These are phyloP conservation scores for Kwoniella mangroviensis DNA, from an alignment of 768 basidiomycete genomes.

Conservation along the genomic window DNA sequence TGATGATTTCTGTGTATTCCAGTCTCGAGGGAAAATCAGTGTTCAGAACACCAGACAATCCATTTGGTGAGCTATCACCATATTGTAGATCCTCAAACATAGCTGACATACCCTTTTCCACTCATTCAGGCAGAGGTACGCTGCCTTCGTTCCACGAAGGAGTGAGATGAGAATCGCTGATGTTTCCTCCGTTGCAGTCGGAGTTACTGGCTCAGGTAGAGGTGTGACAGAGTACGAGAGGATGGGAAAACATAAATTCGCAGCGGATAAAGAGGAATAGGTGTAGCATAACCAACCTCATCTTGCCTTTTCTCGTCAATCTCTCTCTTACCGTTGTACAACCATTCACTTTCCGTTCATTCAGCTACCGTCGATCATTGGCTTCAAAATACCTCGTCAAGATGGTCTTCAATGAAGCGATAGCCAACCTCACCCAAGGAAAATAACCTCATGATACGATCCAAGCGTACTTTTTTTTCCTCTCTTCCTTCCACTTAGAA, in stretches of 20 bases:
- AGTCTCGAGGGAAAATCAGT: constrained; percentile 57
- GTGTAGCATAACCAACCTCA: background rate
- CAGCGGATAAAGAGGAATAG: constrained; percentile 37
- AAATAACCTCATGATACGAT: too few species aligned
- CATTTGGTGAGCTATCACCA: constrained; percentile 40
- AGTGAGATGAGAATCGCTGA: constrained; percentile 5
- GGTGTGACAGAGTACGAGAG: constrained; percentile 55
- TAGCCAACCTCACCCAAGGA: too few species aligned
- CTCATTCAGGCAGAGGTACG: constrained; percentile 36
- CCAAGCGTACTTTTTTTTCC: too few species aligned
- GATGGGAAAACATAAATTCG: constrained; percentile 59
- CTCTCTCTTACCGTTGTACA: constrained; percentile 4
- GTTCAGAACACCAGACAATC: constrained; percentile 55
- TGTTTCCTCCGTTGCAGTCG: constrained; percentile 44
- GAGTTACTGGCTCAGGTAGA: constrained; percentile 56
- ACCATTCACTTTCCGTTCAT: background rate
- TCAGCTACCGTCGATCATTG: too few species aligned
- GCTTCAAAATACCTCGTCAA: background rate
- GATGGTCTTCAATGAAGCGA: too few species aligned
- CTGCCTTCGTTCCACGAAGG: background rate
- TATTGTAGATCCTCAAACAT: background rate
- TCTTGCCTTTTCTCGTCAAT: background rate
- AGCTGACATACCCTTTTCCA: constrained; percentile 6
- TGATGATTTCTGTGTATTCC: background rate
- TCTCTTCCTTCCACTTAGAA: too few species aligned